Percentiles rank a stretch among this genome's conserved stretches.
Conservation (phyloP, 768 basidiomycete species). For the Megacollybia marginata region DNA sequence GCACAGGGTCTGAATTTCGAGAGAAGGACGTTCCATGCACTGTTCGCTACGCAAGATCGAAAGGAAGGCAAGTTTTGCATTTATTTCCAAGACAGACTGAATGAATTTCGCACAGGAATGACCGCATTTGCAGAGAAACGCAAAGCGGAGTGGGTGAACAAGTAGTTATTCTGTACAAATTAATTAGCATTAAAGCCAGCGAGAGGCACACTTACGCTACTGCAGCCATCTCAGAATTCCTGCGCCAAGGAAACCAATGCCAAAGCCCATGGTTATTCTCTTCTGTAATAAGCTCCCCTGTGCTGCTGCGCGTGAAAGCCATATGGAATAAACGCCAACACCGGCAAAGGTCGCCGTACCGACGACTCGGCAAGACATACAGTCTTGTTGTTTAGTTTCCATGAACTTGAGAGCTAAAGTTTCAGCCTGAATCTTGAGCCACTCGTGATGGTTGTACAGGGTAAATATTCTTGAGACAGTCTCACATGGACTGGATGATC, state of each 20-base stretch:
- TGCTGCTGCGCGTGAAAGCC: slow-evolving; percentile 53
- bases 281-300: slow-evolving; percentile 59
- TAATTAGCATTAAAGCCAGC: background rate
- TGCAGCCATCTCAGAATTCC: slow-evolving; percentile 9
- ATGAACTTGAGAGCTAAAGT: too few relatives aligned
- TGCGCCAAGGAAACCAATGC: slow-evolving; percentile 36
- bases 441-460: too few relatives aligned
- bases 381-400: slow-evolving; percentile 31
- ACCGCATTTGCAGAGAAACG: slow-evolving; percentile 91
- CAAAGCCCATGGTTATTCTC: slow-evolving; percentile 52
- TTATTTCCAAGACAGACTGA: background rate
- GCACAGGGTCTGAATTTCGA: slow-evolving; percentile 83
- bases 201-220: background rate
- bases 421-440: too few relatives aligned
- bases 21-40: slow-evolving; percentile 79
- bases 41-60: slow-evolving; percentile 92
- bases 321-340: slow-evolving; percentile 62
- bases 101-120: slow-evolving; percentile 61
- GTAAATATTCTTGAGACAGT: too few relatives aligned
- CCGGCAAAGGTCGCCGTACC: slow-evolving; percentile 58
- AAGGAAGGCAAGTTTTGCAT: slow-evolving; percentile 68
- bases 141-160: slow-evolving; percentile 74
- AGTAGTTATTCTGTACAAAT: slow-evolving; percentile 12
- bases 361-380: slow-evolving; percentile 62
- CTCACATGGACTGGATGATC: too few relatives aligned